These are phyloP conservation scores for Xylariaceae sp. DNA, from an alignment of 2,329 filamentous ascomycete species.

Conservation along the genomic window DNA sequence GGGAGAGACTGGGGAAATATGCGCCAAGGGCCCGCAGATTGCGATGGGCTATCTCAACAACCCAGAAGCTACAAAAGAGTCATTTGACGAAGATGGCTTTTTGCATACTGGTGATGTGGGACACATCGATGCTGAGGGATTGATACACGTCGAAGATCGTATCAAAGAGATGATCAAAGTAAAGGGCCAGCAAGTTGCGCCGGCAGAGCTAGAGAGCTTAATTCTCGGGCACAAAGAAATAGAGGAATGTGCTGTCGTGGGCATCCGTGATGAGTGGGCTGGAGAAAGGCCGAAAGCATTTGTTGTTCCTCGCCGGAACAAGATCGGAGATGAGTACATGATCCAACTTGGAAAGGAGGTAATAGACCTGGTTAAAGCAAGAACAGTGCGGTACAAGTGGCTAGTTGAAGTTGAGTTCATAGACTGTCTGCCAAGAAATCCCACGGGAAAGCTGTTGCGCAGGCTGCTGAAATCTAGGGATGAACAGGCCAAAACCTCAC, in stretches of 20 bases:
- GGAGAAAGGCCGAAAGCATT: conserved; percentile 57
- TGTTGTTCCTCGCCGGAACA: conserved; percentile 41
- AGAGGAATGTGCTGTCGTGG: conserved; percentile 54
- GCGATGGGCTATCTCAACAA: conserved; percentile 46
- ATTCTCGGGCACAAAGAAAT: conserved; percentile 55
- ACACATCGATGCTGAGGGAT: conserved; percentile 49
- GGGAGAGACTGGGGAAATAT: conserved; percentile 48
- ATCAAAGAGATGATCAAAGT: conserved; percentile 69
- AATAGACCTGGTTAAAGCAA: conserved; percentile 48
- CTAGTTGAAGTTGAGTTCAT: conserved; percentile 49
- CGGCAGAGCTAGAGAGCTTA: conserved; percentile 60
- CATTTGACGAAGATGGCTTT: conserved; percentile 34
- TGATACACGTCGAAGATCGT: conserved; percentile 55
- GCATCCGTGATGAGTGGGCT: conserved; percentile 49
- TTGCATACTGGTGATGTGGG: conserved; percentile 55
- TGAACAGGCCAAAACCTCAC: too few species aligned
- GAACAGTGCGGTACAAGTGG: conserved; percentile 53
- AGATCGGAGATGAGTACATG: conserved; percentile 20
- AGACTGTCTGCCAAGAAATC: conserved; percentile 55
- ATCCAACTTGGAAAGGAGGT: conserved; percentile 42
- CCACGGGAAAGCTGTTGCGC: conserved; percentile 58
- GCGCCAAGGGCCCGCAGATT: conserved; percentile 44
- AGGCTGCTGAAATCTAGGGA: conserved; percentile 46
- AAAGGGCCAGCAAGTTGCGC: conserved; percentile 59
- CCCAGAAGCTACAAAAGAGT: conserved; percentile 37